phyloP scores from a whole-genome alignment of 805 yeast species.

The Teunomyces aglyptinius region DNA sequence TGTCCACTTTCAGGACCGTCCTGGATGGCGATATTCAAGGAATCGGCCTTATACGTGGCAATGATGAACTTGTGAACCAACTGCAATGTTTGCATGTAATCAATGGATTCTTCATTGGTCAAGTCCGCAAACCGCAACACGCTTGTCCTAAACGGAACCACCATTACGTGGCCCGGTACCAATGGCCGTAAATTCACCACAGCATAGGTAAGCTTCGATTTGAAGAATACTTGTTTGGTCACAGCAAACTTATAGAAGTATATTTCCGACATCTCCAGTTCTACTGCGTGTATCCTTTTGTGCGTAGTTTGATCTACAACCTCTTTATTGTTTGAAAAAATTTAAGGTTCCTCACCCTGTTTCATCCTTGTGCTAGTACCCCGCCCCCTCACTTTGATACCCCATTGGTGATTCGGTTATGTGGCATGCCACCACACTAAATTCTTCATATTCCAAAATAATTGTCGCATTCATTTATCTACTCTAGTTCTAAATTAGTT shows the following conservation, averaged over 20 bases:
- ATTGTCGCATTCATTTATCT: background rate
- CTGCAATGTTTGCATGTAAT: slow-evolving; percentile 76
- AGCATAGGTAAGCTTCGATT: slow-evolving; percentile 69
- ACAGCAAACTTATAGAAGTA: slow-evolving; percentile 55
- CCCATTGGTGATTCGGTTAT: too few species aligned
- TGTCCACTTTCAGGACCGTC: slow-evolving; percentile 98
- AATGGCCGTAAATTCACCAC: slow-evolving; percentile 90
- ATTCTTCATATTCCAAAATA: background rate
- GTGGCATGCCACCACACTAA: background rate
- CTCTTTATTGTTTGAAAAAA: background rate
- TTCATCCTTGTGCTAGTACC: background rate
- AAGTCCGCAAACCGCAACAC: slow-evolving; percentile 70
- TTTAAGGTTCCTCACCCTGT: background rate
- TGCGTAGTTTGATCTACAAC: too few species aligned
- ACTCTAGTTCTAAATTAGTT: slow-evolving; percentile 32
- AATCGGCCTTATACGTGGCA: slow-evolving; percentile 68
- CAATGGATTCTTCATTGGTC: slow-evolving; percentile 66
- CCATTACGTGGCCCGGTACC: slow-evolving; percentile 86
- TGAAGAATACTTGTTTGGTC: slow-evolving; percentile 56
- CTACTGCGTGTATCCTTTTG: too few species aligned
- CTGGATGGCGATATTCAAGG: slow-evolving; percentile 88
- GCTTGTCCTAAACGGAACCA: slow-evolving; percentile 70
- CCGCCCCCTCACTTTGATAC: background rate
- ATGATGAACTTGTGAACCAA: slow-evolving; percentile 66
- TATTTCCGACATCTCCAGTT: slow-evolving; percentile 22